Evolutionary conservation across 768 basidiomycete species (phyloP), one percentile per base, ranked within the genome.

Genomic region (Tricholoma matsutake): DNA sequence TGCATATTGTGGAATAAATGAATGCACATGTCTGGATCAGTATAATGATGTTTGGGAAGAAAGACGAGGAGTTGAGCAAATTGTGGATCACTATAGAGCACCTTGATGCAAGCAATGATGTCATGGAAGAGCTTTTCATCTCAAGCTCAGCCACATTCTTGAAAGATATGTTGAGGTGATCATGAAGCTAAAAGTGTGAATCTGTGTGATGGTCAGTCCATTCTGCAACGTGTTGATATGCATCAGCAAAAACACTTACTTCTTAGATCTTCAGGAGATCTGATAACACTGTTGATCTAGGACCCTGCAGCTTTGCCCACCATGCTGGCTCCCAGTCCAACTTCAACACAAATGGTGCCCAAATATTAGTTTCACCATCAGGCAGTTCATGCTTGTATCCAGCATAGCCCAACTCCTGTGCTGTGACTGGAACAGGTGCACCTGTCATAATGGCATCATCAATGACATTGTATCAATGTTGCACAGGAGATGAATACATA

Each of bases 1-100:
- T 80, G 71, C 73, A 82, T 75, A 54, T 83, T 79, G 61, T 74
- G 68, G 59, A 73, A 81, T 0, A 79, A 16, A 0, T 73, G 63
- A 0, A 58, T 43, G 1, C 43, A 71, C 11, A 67, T 39, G 16
- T 73, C 68, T 0, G 57, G 59, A 59, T 78, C 76, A 0, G 65
- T 34, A 58, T 73, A 81, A 51, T 80, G 79, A 0, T 65, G 62
- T 55, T 79, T 79, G 0, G 79, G 80, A 2, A 58, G 59, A 56
- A 77, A 67, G 7, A 68, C 60, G 1, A 81, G 68, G 32, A 74
- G 61, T 0, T 41, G 59, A 0, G 70, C 62, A 62, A 75, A 75
- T 16, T 76, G 67, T 0, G 75, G 71, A 47, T 79, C 71, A 0
- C 74, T 64, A 55, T 66, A 78, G 0, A 81, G 69, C 0, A 71